Evolutionary conservation across 129 eudicot genomes (phyloP).

Genomic region (Tagetes erecta): DNA sequence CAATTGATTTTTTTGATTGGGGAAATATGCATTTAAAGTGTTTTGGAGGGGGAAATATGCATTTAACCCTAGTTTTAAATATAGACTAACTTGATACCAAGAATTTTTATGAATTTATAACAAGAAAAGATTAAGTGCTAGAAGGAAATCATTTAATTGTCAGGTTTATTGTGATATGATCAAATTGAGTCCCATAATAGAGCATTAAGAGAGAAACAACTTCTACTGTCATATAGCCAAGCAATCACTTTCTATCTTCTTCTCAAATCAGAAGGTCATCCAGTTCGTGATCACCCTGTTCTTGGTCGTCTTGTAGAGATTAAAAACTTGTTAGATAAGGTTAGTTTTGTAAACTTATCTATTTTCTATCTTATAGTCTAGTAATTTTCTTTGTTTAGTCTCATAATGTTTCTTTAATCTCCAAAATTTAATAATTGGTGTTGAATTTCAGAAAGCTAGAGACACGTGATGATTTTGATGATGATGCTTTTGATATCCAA

Average conservation of each 20-base stretch:
- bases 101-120: neutral
- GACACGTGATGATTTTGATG: constrained; percentile 86
- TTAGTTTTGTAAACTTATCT: constrained; percentile 19
- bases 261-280: constrained; percentile 88
- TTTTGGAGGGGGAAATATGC: too few relatives aligned
- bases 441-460: constrained; percentile 58
- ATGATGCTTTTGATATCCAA: constrained; percentile 56
- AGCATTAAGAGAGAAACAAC: constrained; percentile 23
- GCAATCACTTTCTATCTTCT: constrained; percentile 89
- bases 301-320: constrained; percentile 85
- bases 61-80: too few relatives aligned
- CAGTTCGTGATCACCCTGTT: constrained; percentile 94
- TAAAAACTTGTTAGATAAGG: constrained; percentile 80
- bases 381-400: neutral
- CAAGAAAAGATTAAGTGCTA: neutral
- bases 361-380: neutral
- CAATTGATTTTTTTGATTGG: too few relatives aligned
- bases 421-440: neutral
- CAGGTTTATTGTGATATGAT: neutral
- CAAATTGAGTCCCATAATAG: neutral
- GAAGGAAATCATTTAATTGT: neutral
- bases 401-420: neutral
- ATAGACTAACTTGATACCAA: neutral
- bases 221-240: constrained; percentile 76
- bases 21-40: too few relatives aligned